Base-by-base conservation (phyloP, 768 basidiomycete species). In the Asterophora lycoperdoides region DNA sequence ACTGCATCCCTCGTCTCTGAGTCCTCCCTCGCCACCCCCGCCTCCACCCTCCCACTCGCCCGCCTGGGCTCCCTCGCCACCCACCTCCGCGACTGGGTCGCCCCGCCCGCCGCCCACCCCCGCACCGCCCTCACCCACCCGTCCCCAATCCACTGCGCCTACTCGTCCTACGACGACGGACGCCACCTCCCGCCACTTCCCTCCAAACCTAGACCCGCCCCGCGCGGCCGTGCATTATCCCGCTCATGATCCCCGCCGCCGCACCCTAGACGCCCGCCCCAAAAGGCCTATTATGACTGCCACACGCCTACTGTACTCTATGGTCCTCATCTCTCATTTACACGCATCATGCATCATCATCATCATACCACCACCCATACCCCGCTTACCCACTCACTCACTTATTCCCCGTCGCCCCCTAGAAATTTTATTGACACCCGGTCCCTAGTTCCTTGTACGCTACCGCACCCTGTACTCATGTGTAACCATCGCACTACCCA, bases 21-120 rank as follows among this genome's bases (percentile, higher is more conserved):
- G 20, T 75, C 79, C 0, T 76, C 77, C 41, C 64, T 82, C 53
- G 69, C 77, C 0, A 81, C 81, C 18, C 79, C 74, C 14, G 68
- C 64, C 48, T 79, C 72, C 49, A 61, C 68, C 55, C 51, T 60
- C 9, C 69, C 75, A 0, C 57, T 70, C 1, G 23, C 3, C 23
- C 23, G 23, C 23, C 59, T 77, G 39, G 69, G 64, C 45, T 52
- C 64, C 5, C 64, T 78, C 38, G 65, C 67, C 34, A 68, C 66
- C 33, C 73, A 77, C 39, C 70, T 77, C 35, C 71, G 66, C 30
- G 74, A 74, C 5, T 75, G 78, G 65, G 73, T 75, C 8, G 58
- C 73, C 14, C 63, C 72, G 3, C 15, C 48, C 15, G 7, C 44
- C 41, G 46, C 51, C 18, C 57, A 58, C 38, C 60, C 64, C 54